Conservation (phyloP, 2,329 filamentous ascomycete species). For the Aureobasidium sp. region DNA sequence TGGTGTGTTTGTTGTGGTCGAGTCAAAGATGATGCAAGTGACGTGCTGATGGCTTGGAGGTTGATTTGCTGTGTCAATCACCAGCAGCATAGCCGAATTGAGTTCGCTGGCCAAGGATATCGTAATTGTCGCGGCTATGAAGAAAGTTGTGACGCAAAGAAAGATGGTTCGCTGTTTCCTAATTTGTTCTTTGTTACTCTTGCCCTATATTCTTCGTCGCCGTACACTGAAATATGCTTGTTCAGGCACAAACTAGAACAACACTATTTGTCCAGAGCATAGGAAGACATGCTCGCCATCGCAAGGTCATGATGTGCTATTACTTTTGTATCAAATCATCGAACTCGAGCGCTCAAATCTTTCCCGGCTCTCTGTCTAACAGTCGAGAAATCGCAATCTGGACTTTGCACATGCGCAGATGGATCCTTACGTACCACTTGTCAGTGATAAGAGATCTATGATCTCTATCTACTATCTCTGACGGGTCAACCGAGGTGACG, state of each 20-base stretch:
- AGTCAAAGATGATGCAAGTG: constrained; percentile 10
- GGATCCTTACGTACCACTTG: too few species aligned
- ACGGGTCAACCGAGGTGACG: too few species aligned
- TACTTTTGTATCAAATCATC: too few species aligned
- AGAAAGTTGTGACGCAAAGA: not conserved
- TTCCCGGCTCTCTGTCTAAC: too few species aligned
- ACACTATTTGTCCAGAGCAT: not conserved
- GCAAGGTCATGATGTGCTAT: too few species aligned
- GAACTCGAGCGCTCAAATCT: too few species aligned
- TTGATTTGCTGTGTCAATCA: not conserved
- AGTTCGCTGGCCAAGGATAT: too few species aligned
- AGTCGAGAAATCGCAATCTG: too few species aligned
- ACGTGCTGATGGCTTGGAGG: not conserved
- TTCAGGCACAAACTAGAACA: not conserved
- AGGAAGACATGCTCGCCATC: too few species aligned
- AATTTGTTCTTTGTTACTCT: not conserved
- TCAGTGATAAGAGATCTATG: too few species aligned
- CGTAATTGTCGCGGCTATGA: not conserved
- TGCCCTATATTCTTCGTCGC: not conserved
- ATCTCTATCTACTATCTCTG: too few species aligned
- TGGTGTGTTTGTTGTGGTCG: not conserved
- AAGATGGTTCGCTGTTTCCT: not conserved
- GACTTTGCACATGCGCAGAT: too few species aligned
- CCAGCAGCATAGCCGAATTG: not conserved
- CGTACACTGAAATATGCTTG: not conserved